Conservation (phyloP, 257 asterid genomes). For the Ligustrum vulgare region DNA sequence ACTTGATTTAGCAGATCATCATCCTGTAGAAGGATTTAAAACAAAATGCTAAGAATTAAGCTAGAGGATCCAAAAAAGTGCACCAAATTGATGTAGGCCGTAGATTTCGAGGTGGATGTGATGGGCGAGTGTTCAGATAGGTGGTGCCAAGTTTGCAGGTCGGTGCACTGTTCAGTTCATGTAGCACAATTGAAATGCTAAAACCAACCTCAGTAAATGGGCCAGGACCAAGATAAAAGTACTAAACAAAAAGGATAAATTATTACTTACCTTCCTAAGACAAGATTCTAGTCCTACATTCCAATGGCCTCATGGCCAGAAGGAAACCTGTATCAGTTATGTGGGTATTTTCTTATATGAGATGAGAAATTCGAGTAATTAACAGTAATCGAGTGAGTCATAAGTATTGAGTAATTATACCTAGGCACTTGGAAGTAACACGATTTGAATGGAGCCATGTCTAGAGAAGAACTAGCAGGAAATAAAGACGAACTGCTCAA, state of each 20-base stretch:
- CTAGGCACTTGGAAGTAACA: slow-evolving; percentile 69
- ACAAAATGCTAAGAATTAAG: slow-evolving; percentile 13
- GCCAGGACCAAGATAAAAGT: slow-evolving; percentile 23
- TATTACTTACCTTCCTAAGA: slow-evolving; percentile 44
- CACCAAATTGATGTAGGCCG: too few relatives aligned
- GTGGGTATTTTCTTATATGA: neutral
- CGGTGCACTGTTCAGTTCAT: too few relatives aligned
- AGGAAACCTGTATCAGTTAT: slow-evolving; percentile 52
- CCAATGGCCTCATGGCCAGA: slow-evolving; percentile 74
- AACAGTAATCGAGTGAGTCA: neutral
- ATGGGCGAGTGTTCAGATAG: too few relatives aligned
- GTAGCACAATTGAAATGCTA: too few relatives aligned
- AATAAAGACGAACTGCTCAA: slow-evolving; percentile 44
- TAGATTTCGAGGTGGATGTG: too few relatives aligned
- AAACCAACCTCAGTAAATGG: slow-evolving; percentile 30
- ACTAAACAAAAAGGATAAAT: neutral
- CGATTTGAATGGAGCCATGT: slow-evolving; percentile 59
- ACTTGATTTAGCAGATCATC: neutral
- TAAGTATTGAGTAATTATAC: slow-evolving; percentile 27
- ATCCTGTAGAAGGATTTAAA: slow-evolving; percentile 34
- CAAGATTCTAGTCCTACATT: slow-evolving; percentile 50
- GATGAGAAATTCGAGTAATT: slow-evolving; percentile 10
- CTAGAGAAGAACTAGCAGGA: slow-evolving; percentile 40
- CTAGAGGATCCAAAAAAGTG: too few relatives aligned
- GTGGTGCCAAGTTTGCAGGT: too few relatives aligned